phyloP scores from a whole-genome alignment of 208 protist genomes.

The Perkinsela sp. region DNA sequence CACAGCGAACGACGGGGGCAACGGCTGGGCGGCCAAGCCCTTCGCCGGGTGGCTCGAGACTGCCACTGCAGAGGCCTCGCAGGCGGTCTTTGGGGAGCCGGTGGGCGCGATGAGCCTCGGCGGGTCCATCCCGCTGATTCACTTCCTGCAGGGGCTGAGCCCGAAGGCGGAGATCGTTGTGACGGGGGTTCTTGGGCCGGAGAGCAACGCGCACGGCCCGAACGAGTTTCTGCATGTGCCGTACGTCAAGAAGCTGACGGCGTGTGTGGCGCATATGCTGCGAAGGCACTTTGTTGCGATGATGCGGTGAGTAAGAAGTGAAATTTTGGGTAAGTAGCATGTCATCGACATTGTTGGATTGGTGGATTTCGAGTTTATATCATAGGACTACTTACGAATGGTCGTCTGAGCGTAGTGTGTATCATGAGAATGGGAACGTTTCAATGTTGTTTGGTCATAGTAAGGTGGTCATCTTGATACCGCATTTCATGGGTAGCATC shows the following conservation, averaged over 20 bases:
- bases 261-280: conserved; percentile 34
- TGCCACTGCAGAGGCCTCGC: conserved; percentile 33
- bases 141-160: conserved; percentile 51
- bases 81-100: conserved; percentile 31
- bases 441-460: no score
- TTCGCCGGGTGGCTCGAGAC: conserved; percentile 34
- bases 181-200: conserved; percentile 62
- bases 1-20: conserved; percentile 12
- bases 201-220: conserved; percentile 70
- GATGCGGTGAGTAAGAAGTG: no score
- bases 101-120: conserved; percentile 40
- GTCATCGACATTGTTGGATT: no score
- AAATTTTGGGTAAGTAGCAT: no score
- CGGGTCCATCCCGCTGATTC: conserved; percentile 74
- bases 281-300: no score
- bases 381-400: no score
- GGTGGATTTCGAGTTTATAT: no score
- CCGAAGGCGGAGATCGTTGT: conserved; percentile 73
- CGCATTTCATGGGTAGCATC: no score
- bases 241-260: conserved; percentile 55
- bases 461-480: no score
- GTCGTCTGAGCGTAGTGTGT: no score
- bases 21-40: conserved; percentile 49
- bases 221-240: conserved; percentile 75
- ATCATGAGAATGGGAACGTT: no score